A percentile compares a stretch with the other conserved stretches of the same genome.
Conservation (phyloP, 305 asterid genomes). For the Fraxinus baroniana region DNA sequence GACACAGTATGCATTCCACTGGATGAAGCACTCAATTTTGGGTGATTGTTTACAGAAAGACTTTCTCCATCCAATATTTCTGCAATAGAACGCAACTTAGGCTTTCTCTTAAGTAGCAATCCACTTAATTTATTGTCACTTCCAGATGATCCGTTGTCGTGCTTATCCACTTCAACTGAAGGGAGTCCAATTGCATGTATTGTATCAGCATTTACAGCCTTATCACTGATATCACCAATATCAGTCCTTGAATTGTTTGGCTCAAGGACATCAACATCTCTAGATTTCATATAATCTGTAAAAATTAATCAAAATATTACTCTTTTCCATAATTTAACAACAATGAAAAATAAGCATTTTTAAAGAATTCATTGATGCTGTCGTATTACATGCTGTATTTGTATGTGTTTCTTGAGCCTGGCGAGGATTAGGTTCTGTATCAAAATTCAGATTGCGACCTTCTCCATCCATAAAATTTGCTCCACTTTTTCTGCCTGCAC, state of each 20-base stretch:
- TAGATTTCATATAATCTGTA: conserved; percentile 24
- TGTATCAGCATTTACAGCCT: conserved; percentile 1
- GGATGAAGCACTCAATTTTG: conserved; percentile 3
- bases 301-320: neutral
- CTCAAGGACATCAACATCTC: neutral
- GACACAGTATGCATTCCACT: conserved; percentile 16
- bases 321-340: neutral
- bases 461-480: neutral
- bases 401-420: neutral
- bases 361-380: neutral
- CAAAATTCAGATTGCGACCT: neutral
- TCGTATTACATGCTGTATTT: neutral
- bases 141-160: conserved; percentile 35
- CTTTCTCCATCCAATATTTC: conserved; percentile 6
- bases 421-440: neutral
- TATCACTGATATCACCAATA: neutral
- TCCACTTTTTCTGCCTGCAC: neutral
- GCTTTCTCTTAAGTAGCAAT: conserved; percentile 33
- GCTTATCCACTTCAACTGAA: conserved; percentile 17
- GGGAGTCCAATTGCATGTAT: conserved; percentile 10
- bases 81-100: conserved; percentile 48
- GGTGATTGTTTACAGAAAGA: neutral
- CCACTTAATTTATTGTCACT: conserved; percentile 27
- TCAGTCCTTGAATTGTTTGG: neutral
- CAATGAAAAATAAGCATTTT: neutral